Base-by-base conservation (phyloP, 208 protist genomes). In the Jaenimonas drosophilae region DNA sequence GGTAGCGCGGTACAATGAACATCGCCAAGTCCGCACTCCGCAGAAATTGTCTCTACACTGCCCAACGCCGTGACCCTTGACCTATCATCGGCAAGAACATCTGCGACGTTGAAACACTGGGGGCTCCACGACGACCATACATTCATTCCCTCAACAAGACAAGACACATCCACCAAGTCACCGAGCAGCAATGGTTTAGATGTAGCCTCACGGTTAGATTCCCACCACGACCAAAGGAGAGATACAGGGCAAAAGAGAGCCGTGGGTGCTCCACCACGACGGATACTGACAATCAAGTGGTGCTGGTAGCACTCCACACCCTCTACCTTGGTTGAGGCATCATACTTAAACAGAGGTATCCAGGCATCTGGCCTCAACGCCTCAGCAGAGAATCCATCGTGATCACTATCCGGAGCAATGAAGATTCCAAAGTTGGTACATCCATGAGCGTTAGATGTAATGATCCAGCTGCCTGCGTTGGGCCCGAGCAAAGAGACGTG, bases 281-380 rank as follows among this genome's bases (percentile, higher is more conserved):
- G 54, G n/a, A 81, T 71, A 26, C 24, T 66, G 16, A 88, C 4
- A 17, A 88, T 43, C 2, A 88, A 45, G 45, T 67, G 69, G 33
- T 76, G 40, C 9, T 47, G 38, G 27, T 45, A 41, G 27, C 47
- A 58, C 37, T 76, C 59, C 3, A 88, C 71, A 14, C 52, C 54
- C 31, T 88, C 73, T 25, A 88, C 39, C 38, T 66, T 70, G 17
- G 71, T 50, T 14, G 26, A 4, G 5, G 57, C 16, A 21, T 75
- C 67, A 42, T 76, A 66, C 4, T 44, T 48, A 49, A 88, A 68
- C 4, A 88, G 74, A 4, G 59, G 54, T 16, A 26, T 54, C 64
- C 74, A 78, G 26, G 7, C 16, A 11, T 11, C 14, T 7, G 23
- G 19, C n/a, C 42, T 11, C 9, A 27, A 26, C 11, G 34, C 25